These are phyloP conservation scores for Rubroboletus satanas DNA, from an alignment of 768 basidiomycete genomes.

Conservation along the genomic window DNA sequence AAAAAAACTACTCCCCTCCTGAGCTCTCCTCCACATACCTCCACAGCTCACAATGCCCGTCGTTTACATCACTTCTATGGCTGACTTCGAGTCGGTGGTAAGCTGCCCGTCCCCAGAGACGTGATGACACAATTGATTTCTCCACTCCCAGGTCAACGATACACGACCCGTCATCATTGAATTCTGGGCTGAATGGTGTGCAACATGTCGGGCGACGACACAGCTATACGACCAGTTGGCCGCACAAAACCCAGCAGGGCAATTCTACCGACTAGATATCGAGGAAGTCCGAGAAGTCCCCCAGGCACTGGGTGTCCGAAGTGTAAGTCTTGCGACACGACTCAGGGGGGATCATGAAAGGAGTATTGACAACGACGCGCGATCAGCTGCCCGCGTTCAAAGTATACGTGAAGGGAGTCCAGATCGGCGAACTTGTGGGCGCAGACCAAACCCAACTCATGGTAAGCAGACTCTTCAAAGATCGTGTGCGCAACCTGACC, in stretches of 20 bases:
- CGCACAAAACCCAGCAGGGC: conserved; percentile 23
- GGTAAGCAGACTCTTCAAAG: conserved; percentile 13
- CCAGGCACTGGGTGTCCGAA: conserved; percentile 22
- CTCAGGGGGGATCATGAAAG: conserved; percentile 13
- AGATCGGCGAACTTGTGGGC: conserved; percentile 30
- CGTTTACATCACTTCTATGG: conserved; percentile 24
- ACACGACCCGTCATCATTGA: conserved; percentile 27
- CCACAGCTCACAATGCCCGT: conserved; percentile 20
- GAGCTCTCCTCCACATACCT: conserved; percentile 14
- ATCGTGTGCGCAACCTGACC: conserved; percentile 17
- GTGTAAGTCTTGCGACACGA: conserved; percentile 12
- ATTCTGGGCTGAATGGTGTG: conserved; percentile 33
- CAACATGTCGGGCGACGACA: conserved; percentile 21
- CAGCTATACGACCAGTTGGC: conserved; percentile 24
- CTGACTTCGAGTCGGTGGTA: conserved; percentile 24
- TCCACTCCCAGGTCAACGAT: conserved; percentile 15
- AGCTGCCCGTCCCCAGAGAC: conserved; percentile 1
- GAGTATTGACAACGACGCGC: conserved; percentile 7
- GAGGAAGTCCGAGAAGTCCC: conserved; percentile 28
- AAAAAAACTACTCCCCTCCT: conserved; percentile 4
- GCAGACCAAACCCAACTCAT: conserved; percentile 22
- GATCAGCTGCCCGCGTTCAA: conserved; percentile 30
- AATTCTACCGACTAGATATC: conserved; percentile 31
- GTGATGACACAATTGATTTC: conserved; percentile 7
- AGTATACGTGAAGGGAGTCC: conserved; percentile 29